Percentiles rank a stretch among this genome's conserved stretches.
phyloP scores from a whole-genome alignment of 768 basidiomycete genomes.

The Boletus sp. region DNA sequence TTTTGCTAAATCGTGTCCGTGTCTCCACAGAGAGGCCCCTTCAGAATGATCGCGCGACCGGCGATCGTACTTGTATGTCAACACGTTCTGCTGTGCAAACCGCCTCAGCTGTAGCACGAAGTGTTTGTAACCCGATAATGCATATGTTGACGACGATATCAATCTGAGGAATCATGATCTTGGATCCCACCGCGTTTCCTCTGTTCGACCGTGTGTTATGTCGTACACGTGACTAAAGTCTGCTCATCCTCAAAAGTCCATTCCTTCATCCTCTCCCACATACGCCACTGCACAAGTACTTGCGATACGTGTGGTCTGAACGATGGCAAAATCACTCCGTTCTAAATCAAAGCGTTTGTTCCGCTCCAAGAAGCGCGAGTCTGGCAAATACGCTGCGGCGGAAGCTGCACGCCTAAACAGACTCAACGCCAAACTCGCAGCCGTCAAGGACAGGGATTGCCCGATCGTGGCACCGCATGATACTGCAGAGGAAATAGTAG shows the following conservation, averaged over 20 bases:
- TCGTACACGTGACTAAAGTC: neutral
- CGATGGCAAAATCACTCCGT: slow-evolving; percentile 79
- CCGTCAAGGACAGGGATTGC: slow-evolving; percentile 38
- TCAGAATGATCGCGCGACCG: slow-evolving; percentile 35
- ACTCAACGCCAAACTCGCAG: slow-evolving; percentile 62
- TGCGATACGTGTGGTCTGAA: neutral
- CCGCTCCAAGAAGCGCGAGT: slow-evolving; percentile 73
- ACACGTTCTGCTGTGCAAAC: slow-evolving; percentile 1
- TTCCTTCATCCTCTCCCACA: neutral
- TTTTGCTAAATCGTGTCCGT: slow-evolving; percentile 21
- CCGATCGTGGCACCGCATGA: slow-evolving; percentile 24
- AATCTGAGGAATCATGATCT: slow-evolving; percentile 5
- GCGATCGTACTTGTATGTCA: neutral
- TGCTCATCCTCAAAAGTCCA: neutral
- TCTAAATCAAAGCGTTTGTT: slow-evolving; percentile 79
- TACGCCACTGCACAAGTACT: neutral
- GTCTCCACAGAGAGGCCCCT: slow-evolving; percentile 69
- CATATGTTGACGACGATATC: neutral
- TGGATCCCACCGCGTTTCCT: neutral
- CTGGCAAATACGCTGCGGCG: slow-evolving; percentile 70
- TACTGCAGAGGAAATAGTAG: slow-evolving; percentile 33
- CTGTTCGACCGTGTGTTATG: too few relatives aligned
- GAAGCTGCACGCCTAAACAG: slow-evolving; percentile 76
- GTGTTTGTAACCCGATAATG: slow-evolving; percentile 1
- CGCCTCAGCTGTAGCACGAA: slow-evolving; percentile 7